Evolutionary conservation across 2,329 filamentous ascomycete species (phyloP).

Genomic region (Neonectria magnoliae): DNA sequence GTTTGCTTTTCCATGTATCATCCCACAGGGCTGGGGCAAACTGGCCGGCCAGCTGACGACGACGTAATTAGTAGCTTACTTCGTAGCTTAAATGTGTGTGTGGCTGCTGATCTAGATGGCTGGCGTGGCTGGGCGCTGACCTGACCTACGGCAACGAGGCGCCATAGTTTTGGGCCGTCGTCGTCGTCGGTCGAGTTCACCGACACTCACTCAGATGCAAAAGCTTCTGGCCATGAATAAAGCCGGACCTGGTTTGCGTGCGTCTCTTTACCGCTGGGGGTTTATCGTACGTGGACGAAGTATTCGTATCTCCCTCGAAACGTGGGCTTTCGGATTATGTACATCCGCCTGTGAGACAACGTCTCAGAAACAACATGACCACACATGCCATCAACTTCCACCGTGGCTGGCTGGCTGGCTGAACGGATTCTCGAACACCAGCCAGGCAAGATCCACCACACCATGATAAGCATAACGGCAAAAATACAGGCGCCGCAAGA

Average conservation of each 20-base stretch:
- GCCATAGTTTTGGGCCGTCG: not conserved
- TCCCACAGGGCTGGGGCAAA: slow-evolving; percentile 19
- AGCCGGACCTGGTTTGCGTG: not conserved
- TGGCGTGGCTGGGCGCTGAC: not conserved
- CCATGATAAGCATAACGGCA: not conserved
- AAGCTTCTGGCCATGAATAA: not conserved
- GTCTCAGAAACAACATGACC: not conserved
- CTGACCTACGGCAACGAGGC: not conserved
- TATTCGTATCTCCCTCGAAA: not conserved
- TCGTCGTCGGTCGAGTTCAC: not conserved
- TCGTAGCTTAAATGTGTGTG: slow-evolving; percentile 8
- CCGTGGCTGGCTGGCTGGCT: not conserved
- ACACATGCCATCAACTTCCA: not conserved
- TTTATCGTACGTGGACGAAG: not conserved
- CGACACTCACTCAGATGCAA: not conserved
- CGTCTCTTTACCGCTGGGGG: not conserved
- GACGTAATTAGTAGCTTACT: not conserved
- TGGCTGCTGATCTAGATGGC: slow-evolving; percentile 5
- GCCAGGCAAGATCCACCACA: not conserved
- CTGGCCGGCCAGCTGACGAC: slow-evolving; percentile 1
- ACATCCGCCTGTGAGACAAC: not conserved
- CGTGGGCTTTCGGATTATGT: not conserved
- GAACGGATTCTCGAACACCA: not conserved
- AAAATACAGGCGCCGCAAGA: not conserved
- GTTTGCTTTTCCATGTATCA: slow-evolving; percentile 23